Evolutionary conservation across 306 rosid genomes (phyloP), one percentile per base, ranked within the genome.

Genomic region (Quercus cerris): DNA sequence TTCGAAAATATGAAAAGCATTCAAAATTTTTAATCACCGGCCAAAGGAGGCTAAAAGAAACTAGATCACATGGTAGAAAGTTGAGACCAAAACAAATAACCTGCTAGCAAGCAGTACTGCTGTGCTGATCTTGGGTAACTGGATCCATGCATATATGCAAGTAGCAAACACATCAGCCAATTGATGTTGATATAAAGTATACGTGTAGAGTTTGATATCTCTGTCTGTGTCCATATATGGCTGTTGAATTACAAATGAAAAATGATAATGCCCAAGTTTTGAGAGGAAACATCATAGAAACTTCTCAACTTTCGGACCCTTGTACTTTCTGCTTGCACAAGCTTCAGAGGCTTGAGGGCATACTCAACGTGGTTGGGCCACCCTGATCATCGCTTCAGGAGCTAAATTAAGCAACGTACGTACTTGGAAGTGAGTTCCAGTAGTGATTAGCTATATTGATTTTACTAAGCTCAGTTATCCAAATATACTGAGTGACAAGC

Each of bases 251-350:
- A 19, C 5, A 18, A 52, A 19, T 19, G 31, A 0, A 25, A 68
- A 57, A 19, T 67, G 6, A 31, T 8, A 28, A 41, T 55, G 30
- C 4, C 4, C 44, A 74, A 30, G 76, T 63, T 80, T 67, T 38
- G 78, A 9, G 35, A 58, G 87, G 96, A 89, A 91, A 49, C 80
- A 84, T 86, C 91, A 58, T 17, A 76, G 93, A 89, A 91, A 82
- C 82, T 89, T 91, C 96, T 76, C 68, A 77, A 28, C 46, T 14
- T 64, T 81, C 52, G 77, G 74, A 57, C 55, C 70, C 80, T 80
- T 71, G 59, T 86, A 44, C 75, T 78, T 75, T 74, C 61, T 35
- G 51, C 25, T 63, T 77, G 70, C 33, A 44, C 56, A 73, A 78
- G 73, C 80, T 83, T 57, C 62, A 58, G 27, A 56, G 74, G 33